phyloP scores from a whole-genome alignment of 108 stramenopile genomes.

The Aurantiochytrium sp. region DNA sequence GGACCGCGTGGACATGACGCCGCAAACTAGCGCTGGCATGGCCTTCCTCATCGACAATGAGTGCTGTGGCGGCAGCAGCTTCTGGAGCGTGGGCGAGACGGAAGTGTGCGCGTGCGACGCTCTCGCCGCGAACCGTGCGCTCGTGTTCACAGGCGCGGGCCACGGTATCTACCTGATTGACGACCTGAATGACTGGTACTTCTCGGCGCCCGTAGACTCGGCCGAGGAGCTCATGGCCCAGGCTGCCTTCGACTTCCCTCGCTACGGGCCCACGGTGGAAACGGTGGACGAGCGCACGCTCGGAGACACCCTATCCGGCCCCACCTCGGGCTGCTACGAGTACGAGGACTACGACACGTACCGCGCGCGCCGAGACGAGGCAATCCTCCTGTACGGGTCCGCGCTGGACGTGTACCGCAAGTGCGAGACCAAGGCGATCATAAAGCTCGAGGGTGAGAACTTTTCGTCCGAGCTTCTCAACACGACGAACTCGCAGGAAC shows the following conservation, averaged over 20 bases:
- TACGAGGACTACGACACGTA: background rate
- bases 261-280: background rate
- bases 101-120: background rate
- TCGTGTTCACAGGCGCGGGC: background rate
- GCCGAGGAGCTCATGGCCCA: background rate
- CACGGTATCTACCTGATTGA: background rate
- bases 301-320: background rate
- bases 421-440: slow-evolving; percentile 6
- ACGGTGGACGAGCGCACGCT: background rate
- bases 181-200: background rate
- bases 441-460: background rate
- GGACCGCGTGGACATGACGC: background rate
- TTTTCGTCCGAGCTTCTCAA: background rate
- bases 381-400: background rate
- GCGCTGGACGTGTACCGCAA: background rate
- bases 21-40: background rate
- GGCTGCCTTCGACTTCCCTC: background rate
- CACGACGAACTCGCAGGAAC: background rate
- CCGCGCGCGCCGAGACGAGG: background rate
- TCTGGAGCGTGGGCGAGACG: background rate
- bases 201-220: background rate
- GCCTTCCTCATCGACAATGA: background rate
- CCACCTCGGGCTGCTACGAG: slow-evolving; percentile 6
- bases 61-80: background rate
- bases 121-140: background rate